Evolutionary conservation across 768 basidiomycete species (phyloP).

Genomic region (Tricholoma hemisulphureum): DNA sequence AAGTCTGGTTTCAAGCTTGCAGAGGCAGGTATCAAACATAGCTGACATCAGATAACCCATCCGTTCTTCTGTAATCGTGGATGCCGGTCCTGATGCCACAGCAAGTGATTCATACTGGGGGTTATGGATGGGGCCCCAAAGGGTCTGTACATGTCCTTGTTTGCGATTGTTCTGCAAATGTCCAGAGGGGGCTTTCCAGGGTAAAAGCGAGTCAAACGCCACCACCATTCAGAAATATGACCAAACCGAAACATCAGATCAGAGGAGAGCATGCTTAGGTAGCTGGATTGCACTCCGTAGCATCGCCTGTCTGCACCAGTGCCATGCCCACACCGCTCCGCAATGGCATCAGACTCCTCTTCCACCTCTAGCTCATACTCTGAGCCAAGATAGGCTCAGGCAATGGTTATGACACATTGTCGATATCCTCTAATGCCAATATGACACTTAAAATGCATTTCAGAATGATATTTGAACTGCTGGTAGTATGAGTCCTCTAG

Average conservation of each 20-base stretch:
- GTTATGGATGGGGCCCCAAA: not conserved
- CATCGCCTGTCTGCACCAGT: not conserved
- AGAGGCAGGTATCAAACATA: too few relatives aligned
- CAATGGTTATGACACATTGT: slow-evolving; percentile 16
- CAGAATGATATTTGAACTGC: too few relatives aligned
- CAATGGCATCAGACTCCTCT: slow-evolving; percentile 8
- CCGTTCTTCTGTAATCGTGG: too few relatives aligned
- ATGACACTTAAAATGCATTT: not conserved
- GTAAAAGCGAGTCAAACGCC: slow-evolving; percentile 12
- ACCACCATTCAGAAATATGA: slow-evolving; percentile 19
- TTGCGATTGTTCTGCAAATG: not conserved
- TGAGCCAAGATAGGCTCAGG: slow-evolving; percentile 18
- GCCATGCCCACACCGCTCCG: slow-evolving; percentile 14
- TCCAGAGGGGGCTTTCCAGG: slow-evolving; percentile 10
- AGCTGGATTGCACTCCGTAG: slow-evolving; percentile 17
- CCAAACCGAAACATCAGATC: slow-evolving; percentile 18
- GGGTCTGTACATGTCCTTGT: not conserved
- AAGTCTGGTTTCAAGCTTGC: too few relatives aligned
- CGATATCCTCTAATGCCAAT: slow-evolving; percentile 12
- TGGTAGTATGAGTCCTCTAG: too few relatives aligned
- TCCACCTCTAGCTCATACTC: slow-evolving; percentile 15
- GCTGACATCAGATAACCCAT: too few relatives aligned
- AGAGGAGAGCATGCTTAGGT: slow-evolving; percentile 12
- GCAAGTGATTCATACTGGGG: too few relatives aligned
- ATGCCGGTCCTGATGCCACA: too few relatives aligned